Evolutionary conservation across 108 stramenopile genomes (phyloP).

Genomic region (Tribonema minus): DNA sequence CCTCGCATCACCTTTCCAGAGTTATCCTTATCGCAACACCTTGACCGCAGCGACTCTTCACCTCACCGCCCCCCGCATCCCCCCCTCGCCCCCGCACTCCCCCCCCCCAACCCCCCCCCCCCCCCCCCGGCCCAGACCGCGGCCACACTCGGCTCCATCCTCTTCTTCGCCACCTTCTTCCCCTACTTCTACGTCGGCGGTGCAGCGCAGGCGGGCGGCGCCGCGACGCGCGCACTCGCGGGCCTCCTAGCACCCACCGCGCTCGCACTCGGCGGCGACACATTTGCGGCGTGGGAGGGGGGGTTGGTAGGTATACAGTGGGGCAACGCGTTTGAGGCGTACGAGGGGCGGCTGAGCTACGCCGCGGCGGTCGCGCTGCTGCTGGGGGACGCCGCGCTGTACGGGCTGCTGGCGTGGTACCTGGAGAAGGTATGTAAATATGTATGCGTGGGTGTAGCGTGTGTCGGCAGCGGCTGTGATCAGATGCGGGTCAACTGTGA

Average conservation of each 20-base stretch:
- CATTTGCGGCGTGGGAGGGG: conserved; percentile 55
- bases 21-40: not conserved
- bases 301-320: conserved; percentile 52
- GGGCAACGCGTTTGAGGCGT: conserved; percentile 29
- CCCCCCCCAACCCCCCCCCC: too few species aligned
- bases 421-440: too few species aligned
- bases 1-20: not conserved
- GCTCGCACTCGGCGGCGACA: conserved; percentile 56
- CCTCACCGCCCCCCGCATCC: too few species aligned
- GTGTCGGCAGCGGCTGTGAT: too few species aligned
- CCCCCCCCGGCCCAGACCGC: conserved; percentile 64
- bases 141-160: conserved; percentile 56
- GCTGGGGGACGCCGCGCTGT: conserved; percentile 68
- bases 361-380: conserved; percentile 57
- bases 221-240: conserved; percentile 48
- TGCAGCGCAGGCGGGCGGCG: conserved; percentile 42
- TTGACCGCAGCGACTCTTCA: too few species aligned
- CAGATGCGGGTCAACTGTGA: too few species aligned
- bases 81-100: too few species aligned
- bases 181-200: conserved; percentile 56
- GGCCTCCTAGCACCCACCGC: conserved; percentile 61
- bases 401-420: conserved; percentile 77
- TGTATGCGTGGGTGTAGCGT: too few species aligned
- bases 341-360: conserved; percentile 23
- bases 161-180: conserved; percentile 64